Evolutionary conservation across 2,329 filamentous ascomycete species (phyloP).

Genomic region (Didymosphaeria variabile): DNA sequence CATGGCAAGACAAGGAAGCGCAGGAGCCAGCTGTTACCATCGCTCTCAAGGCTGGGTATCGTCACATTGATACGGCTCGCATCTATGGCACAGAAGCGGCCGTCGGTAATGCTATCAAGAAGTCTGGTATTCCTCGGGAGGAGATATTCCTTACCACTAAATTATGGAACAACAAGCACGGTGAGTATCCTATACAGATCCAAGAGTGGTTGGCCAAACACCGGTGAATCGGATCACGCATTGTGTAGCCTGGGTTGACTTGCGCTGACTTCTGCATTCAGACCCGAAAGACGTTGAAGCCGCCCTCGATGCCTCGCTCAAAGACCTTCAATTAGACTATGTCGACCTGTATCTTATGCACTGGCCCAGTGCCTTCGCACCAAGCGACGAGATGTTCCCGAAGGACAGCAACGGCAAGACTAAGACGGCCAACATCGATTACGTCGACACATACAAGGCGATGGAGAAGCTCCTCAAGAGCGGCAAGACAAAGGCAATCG

Average conservation of each 20-base stretch:
- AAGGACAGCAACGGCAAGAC: slow-evolving; percentile 54
- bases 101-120: slow-evolving; percentile 38
- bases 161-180: slow-evolving; percentile 91
- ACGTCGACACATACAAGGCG: slow-evolving; percentile 47
- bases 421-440: slow-evolving; percentile 36
- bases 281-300: slow-evolving; percentile 69
- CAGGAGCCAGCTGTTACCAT: slow-evolving; percentile 49
- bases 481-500: slow-evolving; percentile 42
- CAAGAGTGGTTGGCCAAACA: too few species aligned
- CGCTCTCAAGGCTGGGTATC: slow-evolving; percentile 27
- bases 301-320: slow-evolving; percentile 76
- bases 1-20: slow-evolving; percentile 30
- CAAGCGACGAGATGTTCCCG: slow-evolving; percentile 70
- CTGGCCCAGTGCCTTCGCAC: slow-evolving; percentile 81
- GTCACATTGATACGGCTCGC: slow-evolving; percentile 27
- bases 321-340: slow-evolving; percentile 83
- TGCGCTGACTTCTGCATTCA: not conserved
- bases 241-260: not conserved
- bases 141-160: slow-evolving; percentile 69
- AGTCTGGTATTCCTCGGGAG: slow-evolving; percentile 51
- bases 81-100: slow-evolving; percentile 33
- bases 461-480: slow-evolving; percentile 52
- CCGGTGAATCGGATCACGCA: too few species aligned
- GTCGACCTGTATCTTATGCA: slow-evolving; percentile 85
- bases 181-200: not conserved